Evolutionary conservation across 169 alveolate species (phyloP).

Genomic region (Plasmodium knowlesi): DNA sequence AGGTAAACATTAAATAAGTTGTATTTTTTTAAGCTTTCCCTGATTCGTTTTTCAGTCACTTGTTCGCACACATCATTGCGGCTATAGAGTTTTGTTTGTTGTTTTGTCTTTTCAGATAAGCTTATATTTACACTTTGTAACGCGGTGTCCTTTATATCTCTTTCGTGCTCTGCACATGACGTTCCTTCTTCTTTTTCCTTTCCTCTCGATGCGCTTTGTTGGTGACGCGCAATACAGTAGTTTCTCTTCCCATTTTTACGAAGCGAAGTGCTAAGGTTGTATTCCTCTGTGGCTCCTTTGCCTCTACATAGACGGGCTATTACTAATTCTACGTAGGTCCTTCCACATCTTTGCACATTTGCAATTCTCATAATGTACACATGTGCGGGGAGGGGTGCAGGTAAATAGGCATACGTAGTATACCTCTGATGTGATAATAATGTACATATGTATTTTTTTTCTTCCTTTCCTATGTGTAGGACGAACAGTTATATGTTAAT

Average conservation of each 20-base stretch:
- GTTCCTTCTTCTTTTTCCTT: not conserved
- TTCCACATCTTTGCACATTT: conserved; percentile 1
- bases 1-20: conserved; percentile 67
- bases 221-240: not conserved
- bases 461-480: not conserved
- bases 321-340: not conserved
- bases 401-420: not conserved
- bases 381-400: not conserved
- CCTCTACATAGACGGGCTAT: not conserved
- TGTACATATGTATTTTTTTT: not conserved
- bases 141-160: not conserved
- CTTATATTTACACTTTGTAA: not conserved
- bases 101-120: not conserved
- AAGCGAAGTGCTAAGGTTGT: not conserved
- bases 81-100: not conserved
- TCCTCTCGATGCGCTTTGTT: not conserved
- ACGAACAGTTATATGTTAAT: not conserved
- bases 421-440: not conserved
- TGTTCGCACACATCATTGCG: not conserved
- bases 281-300: not conserved
- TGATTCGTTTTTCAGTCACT: conserved; percentile 9
- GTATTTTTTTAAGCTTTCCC: conserved; percentile 52
- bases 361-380: conserved; percentile 33
- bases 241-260: conserved; percentile 27
- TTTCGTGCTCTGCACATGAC: not conserved